These are phyloP conservation scores for Jacaranda copaia DNA, from an alignment of 257 asterid species.

Conservation along the genomic window DNA sequence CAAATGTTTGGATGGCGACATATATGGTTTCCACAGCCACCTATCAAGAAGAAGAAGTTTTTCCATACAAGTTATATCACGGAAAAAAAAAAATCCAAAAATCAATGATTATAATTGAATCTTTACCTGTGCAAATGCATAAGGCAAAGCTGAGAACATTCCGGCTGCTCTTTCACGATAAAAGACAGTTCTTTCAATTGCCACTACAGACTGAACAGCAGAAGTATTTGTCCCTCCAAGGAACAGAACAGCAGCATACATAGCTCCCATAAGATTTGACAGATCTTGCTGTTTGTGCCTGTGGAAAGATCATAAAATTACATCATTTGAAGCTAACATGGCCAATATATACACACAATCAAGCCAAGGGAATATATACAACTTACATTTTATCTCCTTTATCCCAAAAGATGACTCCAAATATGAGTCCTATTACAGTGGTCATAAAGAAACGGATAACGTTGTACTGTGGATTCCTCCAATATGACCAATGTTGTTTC, in stretches of 20 bases:
- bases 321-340: neutral
- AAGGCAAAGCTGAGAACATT: slow-evolving; percentile 74
- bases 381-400: slow-evolving; percentile 69
- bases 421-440: slow-evolving; percentile 62
- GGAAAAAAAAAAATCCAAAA: no score
- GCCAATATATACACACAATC: no score
- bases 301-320: slow-evolving; percentile 12
- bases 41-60: slow-evolving; percentile 37
- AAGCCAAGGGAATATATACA: neutral
- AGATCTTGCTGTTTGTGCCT: slow-evolving; percentile 67
- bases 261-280: slow-evolving; percentile 70
- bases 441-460: slow-evolving; percentile 72
- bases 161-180: slow-evolving; percentile 77
- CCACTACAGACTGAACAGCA: slow-evolving; percentile 74
- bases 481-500: slow-evolving; percentile 77
- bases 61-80: no score
- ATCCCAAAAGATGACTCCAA: slow-evolving; percentile 70
- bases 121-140: slow-evolving; percentile 76
- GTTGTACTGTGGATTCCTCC: slow-evolving; percentile 80
- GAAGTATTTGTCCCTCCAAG: slow-evolving; percentile 74
- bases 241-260: slow-evolving; percentile 74
- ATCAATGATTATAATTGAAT: neutral
- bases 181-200: slow-evolving; percentile 68
- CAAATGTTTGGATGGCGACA: slow-evolving; percentile 41
- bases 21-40: slow-evolving; percentile 66